Evolutionary conservation across 2,329 filamentous ascomycete genomes (phyloP), one percentile per base, ranked within the genome.

Genomic region (Bipolaris gigantea): DNA sequence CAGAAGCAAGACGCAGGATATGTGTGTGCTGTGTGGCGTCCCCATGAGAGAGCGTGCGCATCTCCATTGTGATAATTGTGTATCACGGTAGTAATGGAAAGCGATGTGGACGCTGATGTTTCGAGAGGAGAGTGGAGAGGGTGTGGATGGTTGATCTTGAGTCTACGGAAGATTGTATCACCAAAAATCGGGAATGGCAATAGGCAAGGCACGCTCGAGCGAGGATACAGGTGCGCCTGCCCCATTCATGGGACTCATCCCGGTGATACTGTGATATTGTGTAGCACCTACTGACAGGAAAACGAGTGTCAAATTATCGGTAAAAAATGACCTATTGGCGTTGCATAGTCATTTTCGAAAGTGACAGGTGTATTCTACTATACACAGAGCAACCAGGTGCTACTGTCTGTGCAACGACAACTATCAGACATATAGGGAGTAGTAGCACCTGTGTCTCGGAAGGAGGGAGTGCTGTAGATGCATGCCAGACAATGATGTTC

Each of bases 31-130:
- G 25, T 11, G 34, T 10, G 10, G 38, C 30, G 23, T 33, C 18
- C 5, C 44, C 33, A 4, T 33, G 30, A 21, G 35, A 15, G n/a
- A 34, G 35, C 25, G 44, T 47, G 11, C 21, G 21, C 42, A 40
- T 47, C 21, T 32, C 43, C 55, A 55, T 57, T 25, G 25, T 18
- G 27, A n/a, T 33, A 45, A 53, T 39, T 50, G 30, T 44, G 55
- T 55, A 32, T 21, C 40, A 36, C 16, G 33, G 43, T 63, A 63
- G 38, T 54, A 56, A 63, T 64, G 41, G 45, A 48, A 21, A 55
- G 53, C 44, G 53, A 16, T 45, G 30, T 33, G 42, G 58, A 48
- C 55, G 43, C 38, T 53, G 52, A 36, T 48, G 16, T 47, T 25
- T n/a, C 2, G 23, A 27, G 16, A 10, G 33, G 33, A 21, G 23